Base-by-base conservation (phyloP, 2,329 filamentous ascomycete species). In the Coleophoma eucalyptorum region DNA sequence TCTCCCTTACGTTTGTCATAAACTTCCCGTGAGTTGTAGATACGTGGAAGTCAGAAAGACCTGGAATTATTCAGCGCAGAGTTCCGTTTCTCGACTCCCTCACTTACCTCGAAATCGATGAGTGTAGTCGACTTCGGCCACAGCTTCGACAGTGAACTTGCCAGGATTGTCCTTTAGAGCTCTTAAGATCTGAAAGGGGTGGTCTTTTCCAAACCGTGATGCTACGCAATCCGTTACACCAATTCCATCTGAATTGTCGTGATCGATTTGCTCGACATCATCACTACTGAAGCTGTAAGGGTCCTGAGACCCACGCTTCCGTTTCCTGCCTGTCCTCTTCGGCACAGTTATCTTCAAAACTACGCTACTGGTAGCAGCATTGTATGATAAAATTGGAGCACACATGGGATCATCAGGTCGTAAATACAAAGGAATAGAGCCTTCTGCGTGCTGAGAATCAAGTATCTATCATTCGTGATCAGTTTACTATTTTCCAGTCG, bases 341-440 rank as follows among this genome's bases (percentile, higher is more conserved):
- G 94, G 93, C 1, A 97, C 83, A 0, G 87, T 91, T 50, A 99
- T 78, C 66, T 91, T 92, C 48, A 99, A 76, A 18, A 97, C 77
- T 18, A 97, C 73, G 63, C 97, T 96, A 64, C 91, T 89, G 10
- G 90, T 88, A 18, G 81, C 72, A 32, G 86, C 81, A 63, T 86
- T 88, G 40, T 86, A 84, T 7, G 93, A 96, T 58, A 87, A 75
- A 54, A 96, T 75, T 8, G 89, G 89, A 59, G 87, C 86, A 61
- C 88, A 84, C 62, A 90, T 83, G 3, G 87, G 86, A 67, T 95
- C 90, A 56, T 90, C 81, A 20, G 88, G 89, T 19, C 89, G 84
- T 49, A 97, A 75, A 60, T 87, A 89, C n/a, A 96, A 71, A 2
- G 86, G 86, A 20, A 81, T 72, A 47, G 75, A 72, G 38, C 73